Evolutionary conservation across 352 stramenopile genomes (phyloP).

Genomic region (Phytophthora pinifolia): DNA sequence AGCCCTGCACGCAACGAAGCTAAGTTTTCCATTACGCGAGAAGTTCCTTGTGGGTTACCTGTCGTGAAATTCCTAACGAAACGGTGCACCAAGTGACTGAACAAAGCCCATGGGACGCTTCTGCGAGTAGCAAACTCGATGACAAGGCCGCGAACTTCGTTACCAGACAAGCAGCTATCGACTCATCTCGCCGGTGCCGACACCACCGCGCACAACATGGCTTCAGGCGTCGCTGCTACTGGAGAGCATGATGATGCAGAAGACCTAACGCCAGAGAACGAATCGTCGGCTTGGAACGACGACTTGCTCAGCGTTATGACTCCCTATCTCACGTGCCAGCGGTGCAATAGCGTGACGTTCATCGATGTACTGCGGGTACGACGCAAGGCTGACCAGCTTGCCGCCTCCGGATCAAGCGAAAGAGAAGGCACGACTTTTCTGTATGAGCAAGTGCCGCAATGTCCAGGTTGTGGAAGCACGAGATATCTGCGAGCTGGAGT

Average conservation of each 20-base stretch:
- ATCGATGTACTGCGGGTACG: constrained; percentile 62
- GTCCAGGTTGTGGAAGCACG: constrained; percentile 63
- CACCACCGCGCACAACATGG: background rate
- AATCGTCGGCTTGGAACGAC: constrained; percentile 4
- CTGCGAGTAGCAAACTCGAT: background rate
- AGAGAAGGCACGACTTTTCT: constrained; percentile 15
- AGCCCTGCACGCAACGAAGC: background rate
- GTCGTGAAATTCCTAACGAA: constrained; percentile 8
- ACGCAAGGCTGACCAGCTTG: constrained; percentile 21
- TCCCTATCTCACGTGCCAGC: constrained; percentile 74
- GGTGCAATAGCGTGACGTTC: constrained; percentile 80
- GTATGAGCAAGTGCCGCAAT: constrained; percentile 66
- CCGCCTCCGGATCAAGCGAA: constrained; percentile 7
- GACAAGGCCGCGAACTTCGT: constrained; percentile 9
- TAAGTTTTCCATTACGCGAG: background rate
- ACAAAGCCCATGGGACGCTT: constrained; percentile 3
- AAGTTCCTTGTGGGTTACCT: background rate
- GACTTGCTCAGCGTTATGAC: constrained; percentile 40
- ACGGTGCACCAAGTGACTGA: constrained; percentile 8
- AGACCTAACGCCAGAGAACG: constrained; percentile 1
- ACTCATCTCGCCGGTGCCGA: background rate
- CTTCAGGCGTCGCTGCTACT: background rate
- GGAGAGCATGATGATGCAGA: background rate
- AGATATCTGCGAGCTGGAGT: constrained; percentile 70
- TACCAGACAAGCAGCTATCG: background rate